Percentiles rank a stretch among this genome's conserved stretches.
phyloP scores from a whole-genome alignment of 1,284 basidiomycete species.

The Apiotrichum veenhuisii region DNA sequence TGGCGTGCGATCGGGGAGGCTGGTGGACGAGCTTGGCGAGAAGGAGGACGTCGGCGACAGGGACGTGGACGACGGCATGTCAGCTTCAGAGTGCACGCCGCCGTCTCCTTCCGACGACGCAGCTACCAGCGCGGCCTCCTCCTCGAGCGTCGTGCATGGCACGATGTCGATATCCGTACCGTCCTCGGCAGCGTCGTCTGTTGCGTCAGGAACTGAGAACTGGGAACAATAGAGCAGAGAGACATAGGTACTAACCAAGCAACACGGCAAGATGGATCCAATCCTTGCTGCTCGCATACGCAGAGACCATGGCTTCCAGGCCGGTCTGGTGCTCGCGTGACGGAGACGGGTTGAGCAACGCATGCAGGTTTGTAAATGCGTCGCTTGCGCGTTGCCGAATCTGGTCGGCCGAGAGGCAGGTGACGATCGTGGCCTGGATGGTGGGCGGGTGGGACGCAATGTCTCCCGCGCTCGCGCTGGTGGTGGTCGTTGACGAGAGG shows the following conservation, averaged over 20 bases:
- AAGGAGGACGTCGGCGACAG: background rate
- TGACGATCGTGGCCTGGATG: constrained; percentile 25
- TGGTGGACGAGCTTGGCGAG: background rate
- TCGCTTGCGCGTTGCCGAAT: constrained; percentile 13
- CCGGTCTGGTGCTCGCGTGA: constrained; percentile 17
- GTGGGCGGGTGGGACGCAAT: background rate
- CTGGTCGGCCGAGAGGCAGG: constrained; percentile 19
- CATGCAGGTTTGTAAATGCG: constrained; percentile 28
- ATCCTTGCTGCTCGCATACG: constrained; percentile 19
- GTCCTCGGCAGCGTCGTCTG: constrained; percentile 9
- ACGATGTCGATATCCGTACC: constrained; percentile 3
- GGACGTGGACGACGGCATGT: background rate
- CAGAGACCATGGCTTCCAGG: constrained; percentile 24
- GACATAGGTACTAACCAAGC: constrained; percentile 13
- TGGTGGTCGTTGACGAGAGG: constrained; percentile 14
- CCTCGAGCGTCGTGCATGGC: constrained; percentile 12
- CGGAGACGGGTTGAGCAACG: constrained; percentile 27
- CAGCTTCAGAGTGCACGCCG: background rate
- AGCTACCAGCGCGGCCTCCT: constrained; percentile 4
- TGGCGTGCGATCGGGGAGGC: background rate
- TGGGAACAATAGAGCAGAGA: constrained; percentile 1
- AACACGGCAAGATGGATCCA: constrained; percentile 31
- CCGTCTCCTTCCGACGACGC: background rate
- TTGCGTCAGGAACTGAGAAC: too few relatives aligned
- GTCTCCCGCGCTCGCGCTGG: background rate